Conservation (phyloP, 345 rosid genomes). For the Boechera divaricarpa region DNA sequence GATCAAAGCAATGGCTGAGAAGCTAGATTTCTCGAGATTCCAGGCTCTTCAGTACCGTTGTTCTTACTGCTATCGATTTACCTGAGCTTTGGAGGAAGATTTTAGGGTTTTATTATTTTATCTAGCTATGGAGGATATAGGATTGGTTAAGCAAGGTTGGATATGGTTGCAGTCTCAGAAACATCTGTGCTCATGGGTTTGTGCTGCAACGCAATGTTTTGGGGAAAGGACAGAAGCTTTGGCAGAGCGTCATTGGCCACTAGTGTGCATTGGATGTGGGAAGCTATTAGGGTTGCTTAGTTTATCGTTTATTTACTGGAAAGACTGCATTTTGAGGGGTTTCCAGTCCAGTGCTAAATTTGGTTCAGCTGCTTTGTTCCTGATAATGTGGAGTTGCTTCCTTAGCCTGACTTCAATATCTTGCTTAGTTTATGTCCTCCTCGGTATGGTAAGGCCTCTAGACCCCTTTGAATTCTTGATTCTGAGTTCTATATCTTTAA, state of each 20-base stretch:
- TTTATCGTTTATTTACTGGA: conserved; percentile 70
- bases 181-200: conserved; percentile 54
- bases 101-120: conserved; percentile 3
- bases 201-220: conserved; percentile 48
- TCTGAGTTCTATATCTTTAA: not conserved
- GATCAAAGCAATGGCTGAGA: conserved; percentile 34
- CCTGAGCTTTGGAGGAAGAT: conserved; percentile 13
- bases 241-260: conserved; percentile 84
- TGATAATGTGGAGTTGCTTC: conserved; percentile 97
- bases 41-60: not conserved
- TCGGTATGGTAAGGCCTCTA: conserved; percentile 75
- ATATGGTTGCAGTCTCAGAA: conserved; percentile 82
- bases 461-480: not conserved
- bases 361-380: conserved; percentile 83
- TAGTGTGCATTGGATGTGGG: conserved; percentile 68
- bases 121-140: conserved; percentile 78
- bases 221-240: conserved; percentile 59
- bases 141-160: conserved; percentile 80
- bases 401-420: conserved; percentile 88
- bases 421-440: conserved; percentile 83
- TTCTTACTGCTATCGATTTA: not conserved
- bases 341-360: conserved; percentile 63
- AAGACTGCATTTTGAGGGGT: conserved; percentile 70
- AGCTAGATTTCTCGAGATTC: conserved; percentile 14
- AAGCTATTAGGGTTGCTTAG: conserved; percentile 51